These are phyloP conservation scores for Gaertneriomyces sp. DNA, from an alignment of 192 early-diverging fungal genomes.

Conservation along the genomic window DNA sequence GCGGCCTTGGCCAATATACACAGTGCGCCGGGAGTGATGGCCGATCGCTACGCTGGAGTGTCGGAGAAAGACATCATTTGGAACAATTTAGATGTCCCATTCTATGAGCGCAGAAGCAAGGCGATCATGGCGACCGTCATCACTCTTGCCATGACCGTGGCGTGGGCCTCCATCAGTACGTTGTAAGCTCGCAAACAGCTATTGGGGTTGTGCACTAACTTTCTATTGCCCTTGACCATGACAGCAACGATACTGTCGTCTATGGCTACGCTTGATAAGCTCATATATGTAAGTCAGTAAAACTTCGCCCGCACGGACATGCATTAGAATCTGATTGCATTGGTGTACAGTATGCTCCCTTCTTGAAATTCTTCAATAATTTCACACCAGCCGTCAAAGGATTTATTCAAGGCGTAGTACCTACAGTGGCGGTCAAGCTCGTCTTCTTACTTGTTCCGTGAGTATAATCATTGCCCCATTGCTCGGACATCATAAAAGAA, in stretches of 20 bases:
- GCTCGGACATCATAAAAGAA: no score
- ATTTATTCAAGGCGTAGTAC: constrained; percentile 73
- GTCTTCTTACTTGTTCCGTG: constrained; percentile 66
- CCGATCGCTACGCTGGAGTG: constrained; percentile 61
- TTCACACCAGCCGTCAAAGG: constrained; percentile 41
- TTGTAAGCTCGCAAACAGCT: not conserved
- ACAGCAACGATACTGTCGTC: constrained; percentile 16
- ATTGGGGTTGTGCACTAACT: constrained; percentile 1
- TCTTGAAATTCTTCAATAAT: constrained; percentile 41
- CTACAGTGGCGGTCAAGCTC: constrained; percentile 63
- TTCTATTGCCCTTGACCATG: not conserved
- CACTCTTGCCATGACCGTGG: constrained; percentile 56
- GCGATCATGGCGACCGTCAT: constrained; percentile 48
- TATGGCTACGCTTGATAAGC: constrained; percentile 12
- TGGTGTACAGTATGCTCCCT: constrained; percentile 57
- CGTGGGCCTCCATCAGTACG: constrained; percentile 71
- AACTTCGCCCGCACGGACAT: not conserved
- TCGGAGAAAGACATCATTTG: constrained; percentile 76
- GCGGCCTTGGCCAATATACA: constrained; percentile 66
- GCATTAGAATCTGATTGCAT: constrained; percentile 35
- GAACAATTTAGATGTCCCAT: constrained; percentile 65
- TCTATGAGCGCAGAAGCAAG: constrained; percentile 52
- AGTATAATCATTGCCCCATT: no score
- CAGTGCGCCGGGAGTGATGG: constrained; percentile 59
- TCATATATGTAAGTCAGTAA: constrained; percentile 5